These are phyloP conservation scores for Fusarium aywerte DNA, from an alignment of 2,329 filamentous ascomycete species.

Conservation along the genomic window DNA sequence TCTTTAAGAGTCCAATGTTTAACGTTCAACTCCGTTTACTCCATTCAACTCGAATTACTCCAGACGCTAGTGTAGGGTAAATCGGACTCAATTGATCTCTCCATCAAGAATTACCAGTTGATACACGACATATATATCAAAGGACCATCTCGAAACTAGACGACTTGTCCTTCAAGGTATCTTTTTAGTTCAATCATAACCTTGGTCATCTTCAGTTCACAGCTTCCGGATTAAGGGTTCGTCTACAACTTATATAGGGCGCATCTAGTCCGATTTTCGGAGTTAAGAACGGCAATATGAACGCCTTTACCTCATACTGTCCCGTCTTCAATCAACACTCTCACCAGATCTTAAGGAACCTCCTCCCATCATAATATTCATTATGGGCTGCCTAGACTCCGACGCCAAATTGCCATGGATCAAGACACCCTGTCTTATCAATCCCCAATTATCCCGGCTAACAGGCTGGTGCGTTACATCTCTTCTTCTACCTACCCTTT, in stretches of 20 bases:
- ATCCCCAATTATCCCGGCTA: constrained; percentile 71
- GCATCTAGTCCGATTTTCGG: background rate
- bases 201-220: too few relatives aligned
- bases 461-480: constrained; percentile 72
- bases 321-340: background rate
- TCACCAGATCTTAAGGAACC: background rate
- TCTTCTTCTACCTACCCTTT: background rate
- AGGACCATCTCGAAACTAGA: background rate
- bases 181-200: too few relatives aligned
- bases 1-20: background rate
- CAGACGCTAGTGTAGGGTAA: constrained; percentile 2
- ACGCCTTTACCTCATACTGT: background rate
- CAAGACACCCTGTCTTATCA: constrained; percentile 76
- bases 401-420: constrained; percentile 69
- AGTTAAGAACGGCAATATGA: constrained; percentile 6
- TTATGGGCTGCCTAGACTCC: constrained; percentile 56
- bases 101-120: background rate
- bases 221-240: background rate
- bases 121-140: background rate
- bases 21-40: background rate
- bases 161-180: background rate
- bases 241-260: background rate
- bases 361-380: constrained; percentile 1
- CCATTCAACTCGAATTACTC: too few relatives aligned
- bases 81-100: background rate